A percentile compares a stretch with the other conserved stretches of the same genome.
These are phyloP conservation scores for Nemania diffusa DNA, from an alignment of 2,329 filamentous ascomycete species.

Conservation along the genomic window DNA sequence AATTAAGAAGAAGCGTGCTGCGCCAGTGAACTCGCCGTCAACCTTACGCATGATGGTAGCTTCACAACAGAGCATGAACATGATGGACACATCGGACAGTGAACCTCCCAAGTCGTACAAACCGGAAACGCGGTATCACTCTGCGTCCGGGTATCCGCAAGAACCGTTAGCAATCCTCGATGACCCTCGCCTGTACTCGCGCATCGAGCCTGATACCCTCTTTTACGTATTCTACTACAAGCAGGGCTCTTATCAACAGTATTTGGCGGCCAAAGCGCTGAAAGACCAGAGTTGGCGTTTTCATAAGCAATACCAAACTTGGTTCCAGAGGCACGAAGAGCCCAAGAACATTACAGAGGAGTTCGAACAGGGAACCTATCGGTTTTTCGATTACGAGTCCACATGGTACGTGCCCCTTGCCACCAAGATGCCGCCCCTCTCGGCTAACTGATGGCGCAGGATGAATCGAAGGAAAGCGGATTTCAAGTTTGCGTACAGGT, in stretches of 20 bases:
- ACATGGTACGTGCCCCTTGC: slow-evolving; percentile 79
- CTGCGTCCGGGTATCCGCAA: slow-evolving; percentile 86
- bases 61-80: slow-evolving; percentile 71
- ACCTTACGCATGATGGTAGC: slow-evolving; percentile 79
- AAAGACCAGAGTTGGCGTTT: slow-evolving; percentile 99
- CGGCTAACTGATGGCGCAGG: slow-evolving; percentile 62
- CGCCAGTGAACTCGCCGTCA: slow-evolving; percentile 69
- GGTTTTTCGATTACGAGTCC: slow-evolving; percentile 99
- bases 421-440: neutral
- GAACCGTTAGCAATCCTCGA: slow-evolving; percentile 93
- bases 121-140: slow-evolving; percentile 80
- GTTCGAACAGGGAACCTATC: slow-evolving; percentile 97
- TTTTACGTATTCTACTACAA: slow-evolving; percentile 99
- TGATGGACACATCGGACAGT: slow-evolving; percentile 80
- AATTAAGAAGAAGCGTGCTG: slow-evolving; percentile 77
- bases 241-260: slow-evolving; percentile 95
- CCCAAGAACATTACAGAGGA: slow-evolving; percentile 99
- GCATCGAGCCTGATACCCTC: slow-evolving; percentile 93
- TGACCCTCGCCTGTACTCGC: slow-evolving; percentile 84
- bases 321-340: slow-evolving; percentile 98
- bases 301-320: slow-evolving; percentile 99
- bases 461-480: slow-evolving; percentile 98
- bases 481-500: slow-evolving; percentile 98
- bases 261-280: slow-evolving; percentile 92
- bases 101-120: slow-evolving; percentile 86